These are phyloP conservation scores for Grigorovia transvaalensis DNA, from an alignment of 805 yeast species.

Conservation along the genomic window DNA sequence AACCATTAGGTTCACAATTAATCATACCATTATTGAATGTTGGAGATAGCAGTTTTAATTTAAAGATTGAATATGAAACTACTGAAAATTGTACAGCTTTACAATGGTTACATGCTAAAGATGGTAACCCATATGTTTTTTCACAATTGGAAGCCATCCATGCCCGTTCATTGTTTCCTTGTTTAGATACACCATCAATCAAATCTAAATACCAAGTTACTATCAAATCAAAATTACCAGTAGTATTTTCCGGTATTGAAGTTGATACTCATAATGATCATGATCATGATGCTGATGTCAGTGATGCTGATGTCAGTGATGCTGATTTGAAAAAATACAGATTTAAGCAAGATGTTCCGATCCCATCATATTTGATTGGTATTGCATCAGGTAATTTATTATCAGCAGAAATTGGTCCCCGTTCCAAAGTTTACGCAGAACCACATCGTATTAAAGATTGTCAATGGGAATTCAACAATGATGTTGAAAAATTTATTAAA, in stretches of 20 bases:
- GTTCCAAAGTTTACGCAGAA: conserved; percentile 75
- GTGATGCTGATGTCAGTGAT: conserved; percentile 3
- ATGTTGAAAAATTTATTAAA: conserved; percentile 68
- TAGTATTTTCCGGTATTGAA: conserved; percentile 61
- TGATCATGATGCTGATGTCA: conserved; percentile 3
- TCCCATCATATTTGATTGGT: conserved; percentile 76
- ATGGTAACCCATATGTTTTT: conserved; percentile 59
- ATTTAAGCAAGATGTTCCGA: conserved; percentile 69
- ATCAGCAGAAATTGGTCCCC: conserved; percentile 66
- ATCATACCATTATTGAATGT: conserved; percentile 17
- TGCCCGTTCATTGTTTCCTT: conserved; percentile 78
- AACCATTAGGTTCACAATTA: conserved; percentile 54
- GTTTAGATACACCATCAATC: conserved; percentile 82
- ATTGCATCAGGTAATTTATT: conserved; percentile 75
- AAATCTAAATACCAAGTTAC: conserved; percentile 54
- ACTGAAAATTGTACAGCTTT: conserved; percentile 72
- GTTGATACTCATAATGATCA: conserved; percentile 3
- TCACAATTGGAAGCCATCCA: conserved; percentile 91
- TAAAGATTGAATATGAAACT: conserved; percentile 51
- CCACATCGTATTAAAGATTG: conserved; percentile 58
- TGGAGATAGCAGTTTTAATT: conserved; percentile 8
- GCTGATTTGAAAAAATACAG: conserved; percentile 28
- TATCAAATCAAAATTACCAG: conserved; percentile 55
- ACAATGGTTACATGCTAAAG: conserved; percentile 70
- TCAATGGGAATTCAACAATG: conserved; percentile 69